Evolutionary conservation across 163 green algal species (phyloP).

Genomic region (Scenedesmus sp.): DNA sequence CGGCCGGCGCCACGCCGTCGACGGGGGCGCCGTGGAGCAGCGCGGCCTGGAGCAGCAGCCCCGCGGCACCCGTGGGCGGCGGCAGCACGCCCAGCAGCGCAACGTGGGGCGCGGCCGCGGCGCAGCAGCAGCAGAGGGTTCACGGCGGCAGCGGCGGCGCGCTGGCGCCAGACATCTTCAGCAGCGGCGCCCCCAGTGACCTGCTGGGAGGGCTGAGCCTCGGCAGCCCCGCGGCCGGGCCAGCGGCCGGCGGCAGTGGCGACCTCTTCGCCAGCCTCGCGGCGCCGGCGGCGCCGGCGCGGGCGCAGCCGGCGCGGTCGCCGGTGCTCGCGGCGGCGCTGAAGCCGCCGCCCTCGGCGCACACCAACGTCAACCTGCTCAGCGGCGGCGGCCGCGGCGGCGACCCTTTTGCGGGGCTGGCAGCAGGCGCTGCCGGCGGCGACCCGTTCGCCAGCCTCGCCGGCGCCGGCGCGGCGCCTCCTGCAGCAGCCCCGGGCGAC

Average conservation of each 20-base stretch:
- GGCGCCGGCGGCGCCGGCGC: neutral
- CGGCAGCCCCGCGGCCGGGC: neutral
- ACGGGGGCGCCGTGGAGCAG: conserved; percentile 31
- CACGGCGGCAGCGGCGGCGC: neutral
- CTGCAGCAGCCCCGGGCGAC: neutral
- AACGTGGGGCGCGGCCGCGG: no score
- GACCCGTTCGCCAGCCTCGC: conserved; percentile 17
- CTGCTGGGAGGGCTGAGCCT: conserved; percentile 7
- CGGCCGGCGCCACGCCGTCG: neutral
- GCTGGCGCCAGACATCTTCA: conserved; percentile 42
- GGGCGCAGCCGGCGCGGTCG: neutral
- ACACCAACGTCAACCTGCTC: neutral
- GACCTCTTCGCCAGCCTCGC: conserved; percentile 36
- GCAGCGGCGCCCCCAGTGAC: neutral
- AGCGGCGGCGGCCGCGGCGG: conserved; percentile 1
- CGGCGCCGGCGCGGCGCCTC: neutral
- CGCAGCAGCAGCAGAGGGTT: neutral
- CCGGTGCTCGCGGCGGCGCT: neutral
- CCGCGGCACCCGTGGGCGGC: neutral
- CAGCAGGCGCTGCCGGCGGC: neutral
- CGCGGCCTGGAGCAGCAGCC: conserved; percentile 27
- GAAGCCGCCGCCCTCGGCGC: conserved; percentile 21
- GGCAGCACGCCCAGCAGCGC: conserved; percentile 3
- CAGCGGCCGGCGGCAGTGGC: neutral
- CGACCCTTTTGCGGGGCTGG: conserved; percentile 18